Conservation (phyloP, 768 basidiomycete genomes). For the Tricholoma furcatifolium region DNA sequence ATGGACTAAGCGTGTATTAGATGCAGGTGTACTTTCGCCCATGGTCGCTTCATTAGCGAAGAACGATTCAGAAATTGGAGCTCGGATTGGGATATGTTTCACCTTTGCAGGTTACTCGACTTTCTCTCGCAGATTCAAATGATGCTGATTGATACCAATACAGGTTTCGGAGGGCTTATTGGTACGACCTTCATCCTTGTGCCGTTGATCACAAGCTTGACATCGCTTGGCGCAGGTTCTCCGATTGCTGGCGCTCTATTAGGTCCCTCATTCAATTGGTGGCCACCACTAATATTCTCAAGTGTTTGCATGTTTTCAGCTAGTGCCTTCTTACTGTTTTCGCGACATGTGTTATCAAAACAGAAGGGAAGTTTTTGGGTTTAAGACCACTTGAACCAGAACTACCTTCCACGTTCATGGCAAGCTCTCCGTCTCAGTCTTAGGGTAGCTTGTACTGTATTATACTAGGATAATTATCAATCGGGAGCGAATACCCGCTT, state of each 20-base stretch:
- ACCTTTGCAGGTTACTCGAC: conserved; percentile 18
- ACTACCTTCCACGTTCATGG: no score
- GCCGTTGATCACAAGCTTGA: neutral
- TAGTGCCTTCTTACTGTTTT: conserved; percentile 8
- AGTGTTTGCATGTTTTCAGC: conserved; percentile 16
- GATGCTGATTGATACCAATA: neutral
- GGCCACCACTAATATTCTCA: conserved; percentile 17
- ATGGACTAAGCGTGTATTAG: conserved; percentile 16
- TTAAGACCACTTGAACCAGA: neutral
- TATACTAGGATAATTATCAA: no score
- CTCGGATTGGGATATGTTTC: conserved; percentile 51
- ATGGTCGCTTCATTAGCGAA: conserved; percentile 42
- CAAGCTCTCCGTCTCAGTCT: no score
- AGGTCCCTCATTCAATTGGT: conserved; percentile 18
- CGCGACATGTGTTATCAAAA: conserved; percentile 16
- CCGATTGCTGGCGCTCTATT: conserved; percentile 21
- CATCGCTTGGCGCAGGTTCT: conserved; percentile 7
- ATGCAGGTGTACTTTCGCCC: conserved; percentile 41
- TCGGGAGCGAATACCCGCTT: no score
- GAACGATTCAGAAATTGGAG: conserved; percentile 51
- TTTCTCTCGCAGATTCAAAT: neutral
- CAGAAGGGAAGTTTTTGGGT: conserved; percentile 18
- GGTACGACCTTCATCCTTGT: conserved; percentile 7
- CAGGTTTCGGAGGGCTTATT: conserved; percentile 22
- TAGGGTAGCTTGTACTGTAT: no score